Percentiles rank a stretch among this genome's conserved stretches.
Conservation (phyloP, 441 rosid species). For the Dalechampia spathulata region DNA sequence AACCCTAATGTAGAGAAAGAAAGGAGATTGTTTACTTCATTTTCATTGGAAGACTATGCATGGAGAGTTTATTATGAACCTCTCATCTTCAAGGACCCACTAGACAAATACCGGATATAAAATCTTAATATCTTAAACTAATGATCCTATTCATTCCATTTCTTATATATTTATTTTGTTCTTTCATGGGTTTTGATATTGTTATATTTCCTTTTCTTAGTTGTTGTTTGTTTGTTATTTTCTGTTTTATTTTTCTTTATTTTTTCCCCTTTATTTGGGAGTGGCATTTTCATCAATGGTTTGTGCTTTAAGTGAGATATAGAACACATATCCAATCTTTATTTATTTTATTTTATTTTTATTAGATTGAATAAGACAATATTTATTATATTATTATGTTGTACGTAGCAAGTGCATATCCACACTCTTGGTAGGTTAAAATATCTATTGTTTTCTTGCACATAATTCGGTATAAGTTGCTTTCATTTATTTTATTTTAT, state of each 20-base stretch:
- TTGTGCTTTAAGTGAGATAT: background rate
- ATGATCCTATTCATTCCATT: background rate
- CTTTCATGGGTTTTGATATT: background rate
- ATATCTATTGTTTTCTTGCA: too few species aligned
- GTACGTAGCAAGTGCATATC: too few species aligned
- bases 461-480: too few species aligned
- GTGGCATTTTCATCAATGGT: background rate
- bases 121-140: too few species aligned
- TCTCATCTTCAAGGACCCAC: slow-evolving; percentile 56
- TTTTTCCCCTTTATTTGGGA: background rate
- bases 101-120: slow-evolving; percentile 45
- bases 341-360: too few species aligned
- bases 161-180: background rate
- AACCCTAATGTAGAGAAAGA: background rate
- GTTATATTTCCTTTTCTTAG: background rate
- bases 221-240: background rate
- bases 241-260: background rate
- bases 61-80: slow-evolving; percentile 70
- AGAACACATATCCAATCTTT: background rate
- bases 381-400: too few species aligned
- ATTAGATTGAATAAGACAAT: too few species aligned
- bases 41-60: slow-evolving; percentile 70
- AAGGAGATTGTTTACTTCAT: slow-evolving; percentile 32
- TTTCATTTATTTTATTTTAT: too few species aligned
- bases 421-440: too few species aligned